Evolutionary conservation across 129 eudicot genomes (phyloP).

Genomic region (Erigeron canadensis): DNA sequence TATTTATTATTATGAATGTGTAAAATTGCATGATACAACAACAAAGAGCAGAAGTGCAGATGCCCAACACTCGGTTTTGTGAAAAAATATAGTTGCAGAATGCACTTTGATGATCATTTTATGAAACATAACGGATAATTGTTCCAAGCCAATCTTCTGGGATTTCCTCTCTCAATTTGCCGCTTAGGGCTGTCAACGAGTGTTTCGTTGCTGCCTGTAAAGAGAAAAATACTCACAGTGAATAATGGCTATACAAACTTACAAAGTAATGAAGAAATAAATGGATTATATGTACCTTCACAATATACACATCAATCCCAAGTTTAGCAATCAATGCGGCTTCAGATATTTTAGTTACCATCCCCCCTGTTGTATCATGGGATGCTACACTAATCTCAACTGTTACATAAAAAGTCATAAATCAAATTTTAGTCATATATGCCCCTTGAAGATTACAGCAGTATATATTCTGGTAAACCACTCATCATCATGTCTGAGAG

Average conservation of each 20-base stretch:
- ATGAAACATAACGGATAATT: conserved; percentile 54
- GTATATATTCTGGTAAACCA: neutral
- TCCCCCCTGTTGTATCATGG: conserved; percentile 97
- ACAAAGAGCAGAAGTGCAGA: neutral
- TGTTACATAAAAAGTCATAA: conserved; percentile 34
- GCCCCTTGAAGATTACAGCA: neutral
- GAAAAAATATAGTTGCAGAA: conserved; percentile 10
- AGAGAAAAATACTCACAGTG: neutral
- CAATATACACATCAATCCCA: conserved; percentile 89
- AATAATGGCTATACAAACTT: neutral
- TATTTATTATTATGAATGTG: neutral
- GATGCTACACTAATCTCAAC: conserved; percentile 91
- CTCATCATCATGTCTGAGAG: too few species aligned
- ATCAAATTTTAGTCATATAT: neutral
- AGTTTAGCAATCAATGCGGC: conserved; percentile 93
- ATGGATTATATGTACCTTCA: conserved; percentile 44
- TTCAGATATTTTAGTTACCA: conserved; percentile 89
- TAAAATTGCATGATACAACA: conserved; percentile 1
- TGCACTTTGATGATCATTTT: neutral
- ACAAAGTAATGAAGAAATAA: neutral
- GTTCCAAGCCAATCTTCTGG: conserved; percentile 97
- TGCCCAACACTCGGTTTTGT: neutral
- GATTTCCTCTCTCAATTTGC: conserved; percentile 50
- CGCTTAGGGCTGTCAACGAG: conserved; percentile 64
- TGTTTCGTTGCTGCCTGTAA: conserved; percentile 84